Conservation (phyloP, 768 basidiomycete species). For the Mycena indigotica region DNA sequence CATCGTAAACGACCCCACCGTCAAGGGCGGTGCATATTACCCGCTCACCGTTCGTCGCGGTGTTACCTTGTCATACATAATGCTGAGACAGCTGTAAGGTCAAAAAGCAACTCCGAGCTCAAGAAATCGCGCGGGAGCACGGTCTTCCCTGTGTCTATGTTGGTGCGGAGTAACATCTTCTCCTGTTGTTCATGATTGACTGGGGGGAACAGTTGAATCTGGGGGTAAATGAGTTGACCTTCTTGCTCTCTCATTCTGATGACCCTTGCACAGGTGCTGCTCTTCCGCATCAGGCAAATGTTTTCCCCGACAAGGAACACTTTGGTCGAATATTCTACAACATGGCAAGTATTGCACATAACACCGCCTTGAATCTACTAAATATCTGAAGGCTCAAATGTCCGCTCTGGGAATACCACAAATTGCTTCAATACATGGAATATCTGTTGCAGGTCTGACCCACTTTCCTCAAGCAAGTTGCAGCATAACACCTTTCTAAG, state of each 20-base stretch:
- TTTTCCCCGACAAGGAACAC: constrained; percentile 94
- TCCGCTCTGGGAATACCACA: constrained; percentile 90
- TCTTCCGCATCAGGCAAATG: constrained; percentile 89
- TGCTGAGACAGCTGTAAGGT: constrained; percentile 47
- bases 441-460: constrained; percentile 78
- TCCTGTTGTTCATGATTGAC: constrained; percentile 11
- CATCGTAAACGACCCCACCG: constrained; percentile 92
- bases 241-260: constrained; percentile 1
- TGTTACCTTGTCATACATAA: background rate
- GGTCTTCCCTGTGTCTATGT: constrained; percentile 89
- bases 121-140: constrained; percentile 93
- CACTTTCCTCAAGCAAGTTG: background rate
- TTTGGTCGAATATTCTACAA: constrained; percentile 98
- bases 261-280: constrained; percentile 86
- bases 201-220: constrained; percentile 72
- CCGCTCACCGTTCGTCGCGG: constrained; percentile 61
- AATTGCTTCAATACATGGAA: constrained; percentile 91
- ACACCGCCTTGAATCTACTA: constrained; percentile 9
- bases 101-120: constrained; percentile 94
- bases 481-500: constrained; percentile 36
- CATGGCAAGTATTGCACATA: constrained; percentile 59
- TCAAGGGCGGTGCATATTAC: constrained; percentile 92
- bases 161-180: constrained; percentile 49
- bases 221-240: constrained; percentile 47
- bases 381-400: constrained; percentile 80